Percentiles rank a stretch among this genome's conserved stretches.
phyloP scores from a whole-genome alignment of 148 eudicot species.

The Silene uniflora region DNA sequence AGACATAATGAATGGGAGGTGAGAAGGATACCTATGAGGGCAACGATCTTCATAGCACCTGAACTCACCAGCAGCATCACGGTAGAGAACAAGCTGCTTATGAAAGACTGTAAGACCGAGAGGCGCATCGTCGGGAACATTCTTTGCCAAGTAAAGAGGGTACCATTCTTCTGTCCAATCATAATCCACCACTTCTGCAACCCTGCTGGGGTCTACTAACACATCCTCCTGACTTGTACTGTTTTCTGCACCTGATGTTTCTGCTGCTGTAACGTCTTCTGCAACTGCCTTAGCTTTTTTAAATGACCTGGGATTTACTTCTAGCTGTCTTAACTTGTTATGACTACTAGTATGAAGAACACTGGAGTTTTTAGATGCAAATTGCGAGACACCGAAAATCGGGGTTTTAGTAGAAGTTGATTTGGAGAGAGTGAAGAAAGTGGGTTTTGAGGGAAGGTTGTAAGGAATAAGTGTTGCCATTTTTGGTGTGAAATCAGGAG shows the following conservation, averaged over 20 bases:
- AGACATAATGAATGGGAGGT: too few species aligned
- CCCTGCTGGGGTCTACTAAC: conserved; percentile 27
- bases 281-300: conserved; percentile 13
- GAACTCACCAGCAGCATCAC: conserved; percentile 55
- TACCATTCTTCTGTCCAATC: conserved; percentile 98
- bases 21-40: conserved; percentile 70
- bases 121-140: conserved; percentile 90
- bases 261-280: conserved; percentile 18
- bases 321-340: not conserved
- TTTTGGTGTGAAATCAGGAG: not conserved
- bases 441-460: conserved; percentile 6
- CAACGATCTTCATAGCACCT: conserved; percentile 87
- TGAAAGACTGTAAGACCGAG: conserved; percentile 86
- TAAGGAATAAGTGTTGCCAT: conserved; percentile 26
- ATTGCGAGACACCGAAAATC: conserved; percentile 3
- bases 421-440: conserved; percentile 13
- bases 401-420: not conserved
- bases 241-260: conserved; percentile 5
- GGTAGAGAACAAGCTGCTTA: conserved; percentile 74
- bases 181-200: conserved; percentile 44
- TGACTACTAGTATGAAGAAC: not conserved
- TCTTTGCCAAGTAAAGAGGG: conserved; percentile 66
- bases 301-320: conserved; percentile 7
- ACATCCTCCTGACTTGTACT: conserved; percentile 23
- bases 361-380: conserved; percentile 12